Percentiles rank a stretch among this genome's conserved stretches.
Evolutionary conservation across 2,329 filamentous ascomycete species (phyloP).

Genomic region (Cordyceps fumosorosea): DNA sequence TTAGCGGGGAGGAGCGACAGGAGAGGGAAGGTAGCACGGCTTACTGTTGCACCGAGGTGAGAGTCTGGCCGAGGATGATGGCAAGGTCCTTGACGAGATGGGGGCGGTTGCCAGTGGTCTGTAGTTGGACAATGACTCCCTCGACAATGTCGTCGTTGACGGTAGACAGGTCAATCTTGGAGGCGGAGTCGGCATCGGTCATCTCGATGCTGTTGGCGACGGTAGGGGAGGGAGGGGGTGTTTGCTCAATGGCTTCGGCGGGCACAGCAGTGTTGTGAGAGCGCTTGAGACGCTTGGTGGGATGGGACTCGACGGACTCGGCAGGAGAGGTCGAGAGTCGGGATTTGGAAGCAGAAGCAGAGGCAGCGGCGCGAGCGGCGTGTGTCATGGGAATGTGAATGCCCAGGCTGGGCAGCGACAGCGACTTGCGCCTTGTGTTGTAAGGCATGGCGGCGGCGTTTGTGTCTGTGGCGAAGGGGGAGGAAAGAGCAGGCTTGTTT

Average conservation of each 20-base stretch:
- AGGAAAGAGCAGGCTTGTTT: not conserved
- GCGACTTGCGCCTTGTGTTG: slow-evolving; percentile 93
- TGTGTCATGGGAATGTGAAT: slow-evolving; percentile 74
- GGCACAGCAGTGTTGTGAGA: slow-evolving; percentile 53
- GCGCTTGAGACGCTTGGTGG: slow-evolving; percentile 68
- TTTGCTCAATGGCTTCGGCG: slow-evolving; percentile 68
- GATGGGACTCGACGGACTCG: slow-evolving; percentile 30
- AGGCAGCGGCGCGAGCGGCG: slow-evolving; percentile 50
- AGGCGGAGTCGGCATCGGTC: slow-evolving; percentile 18
- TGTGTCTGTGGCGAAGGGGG: not conserved
- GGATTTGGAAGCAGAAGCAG: slow-evolving; percentile 35
- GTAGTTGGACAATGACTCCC: slow-evolving; percentile 78
- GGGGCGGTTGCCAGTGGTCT: slow-evolving; percentile 84
- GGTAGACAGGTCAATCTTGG: slow-evolving; percentile 58
- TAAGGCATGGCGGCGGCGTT: slow-evolving; percentile 62
- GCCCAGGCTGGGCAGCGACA: slow-evolving; percentile 86
- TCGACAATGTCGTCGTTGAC: slow-evolving; percentile 96
- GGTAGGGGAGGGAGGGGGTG: slow-evolving; percentile 48
- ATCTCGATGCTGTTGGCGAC: slow-evolving; percentile 23
- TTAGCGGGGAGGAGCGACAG: slow-evolving; percentile 17
- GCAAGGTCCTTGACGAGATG: slow-evolving; percentile 94
- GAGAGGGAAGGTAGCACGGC: slow-evolving; percentile 30
- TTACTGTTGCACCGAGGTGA: slow-evolving; percentile 87
- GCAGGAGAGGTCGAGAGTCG: slow-evolving; percentile 16
- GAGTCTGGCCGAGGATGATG: slow-evolving; percentile 65